Conservation (phyloP, 129 eudicot species). For the Pseudognaphalium luteoalbum region DNA sequence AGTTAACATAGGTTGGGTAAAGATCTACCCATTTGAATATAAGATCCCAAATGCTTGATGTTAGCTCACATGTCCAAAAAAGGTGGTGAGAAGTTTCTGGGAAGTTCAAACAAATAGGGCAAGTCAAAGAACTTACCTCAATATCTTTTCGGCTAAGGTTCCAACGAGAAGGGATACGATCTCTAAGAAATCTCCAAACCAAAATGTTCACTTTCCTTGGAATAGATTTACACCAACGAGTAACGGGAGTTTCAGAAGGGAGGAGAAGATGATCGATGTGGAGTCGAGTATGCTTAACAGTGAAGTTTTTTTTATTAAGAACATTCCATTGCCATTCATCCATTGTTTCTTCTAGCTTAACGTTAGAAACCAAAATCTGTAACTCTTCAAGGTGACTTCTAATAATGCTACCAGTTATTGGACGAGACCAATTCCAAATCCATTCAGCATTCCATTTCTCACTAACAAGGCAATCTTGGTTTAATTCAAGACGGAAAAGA, state of each 20-base stretch:
- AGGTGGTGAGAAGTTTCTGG: not conserved
- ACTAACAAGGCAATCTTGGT: not conserved
- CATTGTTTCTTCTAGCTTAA: not conserved
- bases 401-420: not conserved
- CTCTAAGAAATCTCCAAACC: not conserved
- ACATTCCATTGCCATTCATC: not conserved
- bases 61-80: not conserved
- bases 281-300: not conserved
- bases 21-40: not conserved
- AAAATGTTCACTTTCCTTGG: not conserved
- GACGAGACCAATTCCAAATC: not conserved
- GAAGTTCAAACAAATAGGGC: not conserved
- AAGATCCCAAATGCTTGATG: not conserved
- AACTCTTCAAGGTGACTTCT: not conserved
- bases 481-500: not conserved
- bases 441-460: not conserved
- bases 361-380: not conserved
- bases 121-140: not conserved
- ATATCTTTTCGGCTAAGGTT: not conserved
- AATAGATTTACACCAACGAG: not conserved
- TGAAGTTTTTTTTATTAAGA: not conserved
- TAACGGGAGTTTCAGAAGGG: not conserved
- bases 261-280: not conserved
- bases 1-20: not conserved
- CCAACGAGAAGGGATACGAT: not conserved